A percentile compares a stretch with the other conserved stretches of the same genome.
These are phyloP conservation scores for Aspergillus phoenicis DNA, from an alignment of 2,329 filamentous ascomycete species.

Conservation along the genomic window DNA sequence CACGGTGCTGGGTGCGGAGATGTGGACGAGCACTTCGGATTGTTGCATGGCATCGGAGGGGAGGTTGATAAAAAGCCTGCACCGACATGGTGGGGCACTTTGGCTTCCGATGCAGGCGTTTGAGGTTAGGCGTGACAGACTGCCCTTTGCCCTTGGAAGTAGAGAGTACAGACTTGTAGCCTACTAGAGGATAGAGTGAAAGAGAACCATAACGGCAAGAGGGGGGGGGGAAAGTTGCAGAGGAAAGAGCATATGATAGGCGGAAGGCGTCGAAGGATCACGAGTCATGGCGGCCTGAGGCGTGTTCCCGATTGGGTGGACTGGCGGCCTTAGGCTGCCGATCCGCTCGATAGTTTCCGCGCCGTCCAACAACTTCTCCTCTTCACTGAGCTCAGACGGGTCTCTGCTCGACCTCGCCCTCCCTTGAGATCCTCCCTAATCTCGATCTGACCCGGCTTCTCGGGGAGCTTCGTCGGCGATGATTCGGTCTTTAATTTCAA, in stretches of 20 bases:
- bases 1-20: constrained; percentile 41
- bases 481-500: not conserved
- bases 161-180: not conserved
- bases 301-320: constrained; percentile 9
- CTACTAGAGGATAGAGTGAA: not conserved
- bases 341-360: constrained; percentile 17
- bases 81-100: constrained; percentile 5
- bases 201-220: not conserved
- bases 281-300: constrained; percentile 1
- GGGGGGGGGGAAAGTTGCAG: no score
- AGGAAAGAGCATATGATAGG: not conserved
- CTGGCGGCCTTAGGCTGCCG: constrained; percentile 12
- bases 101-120: not conserved
- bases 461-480: not conserved
- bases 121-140: not conserved
- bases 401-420: not conserved
- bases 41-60: constrained; percentile 23
- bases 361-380: not conserved
- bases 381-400: not conserved
- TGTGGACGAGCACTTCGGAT: constrained; percentile 46
- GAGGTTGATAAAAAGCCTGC: not conserved
- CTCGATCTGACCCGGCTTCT: not conserved
- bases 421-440: not conserved
- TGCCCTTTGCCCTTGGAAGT: not conserved
- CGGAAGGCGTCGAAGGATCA: constrained; percentile 2